Percentiles rank a stretch among this genome's conserved stretches.
phyloP scores from a whole-genome alignment of 805 yeast genomes.

The Metschnikowia corniflorae region DNA sequence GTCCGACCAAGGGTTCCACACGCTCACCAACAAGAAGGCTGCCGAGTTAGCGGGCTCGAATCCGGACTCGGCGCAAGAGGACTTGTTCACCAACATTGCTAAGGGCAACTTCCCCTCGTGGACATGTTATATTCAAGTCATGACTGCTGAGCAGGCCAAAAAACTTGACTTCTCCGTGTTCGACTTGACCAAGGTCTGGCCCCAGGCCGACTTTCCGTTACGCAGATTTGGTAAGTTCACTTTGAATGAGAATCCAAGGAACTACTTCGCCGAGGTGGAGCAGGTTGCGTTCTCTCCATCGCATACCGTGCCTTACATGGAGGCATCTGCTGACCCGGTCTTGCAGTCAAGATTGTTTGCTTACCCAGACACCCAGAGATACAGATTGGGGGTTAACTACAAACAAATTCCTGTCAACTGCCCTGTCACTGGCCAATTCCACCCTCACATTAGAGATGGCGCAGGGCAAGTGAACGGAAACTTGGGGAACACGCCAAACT shows the following conservation, averaged over 20 bases:
- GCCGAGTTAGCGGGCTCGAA: constrained; percentile 64
- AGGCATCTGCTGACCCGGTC: constrained; percentile 81
- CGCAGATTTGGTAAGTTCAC: constrained; percentile 79
- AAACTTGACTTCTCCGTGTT: constrained; percentile 75
- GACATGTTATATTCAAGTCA: constrained; percentile 81
- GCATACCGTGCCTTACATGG: constrained; percentile 77
- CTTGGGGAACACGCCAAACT: constrained; percentile 75
- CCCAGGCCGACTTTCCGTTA: constrained; percentile 80
- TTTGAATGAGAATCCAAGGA: constrained; percentile 78
- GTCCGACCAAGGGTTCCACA: constrained; percentile 58
- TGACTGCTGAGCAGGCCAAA: constrained; percentile 80
- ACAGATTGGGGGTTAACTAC: constrained; percentile 75
- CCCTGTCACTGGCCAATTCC: constrained; percentile 51
- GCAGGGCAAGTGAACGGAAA: constrained; percentile 59
- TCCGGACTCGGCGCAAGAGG: constrained; percentile 81
- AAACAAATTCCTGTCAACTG: constrained; percentile 87
- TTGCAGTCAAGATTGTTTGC: constrained; percentile 78
- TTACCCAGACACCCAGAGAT: constrained; percentile 82
- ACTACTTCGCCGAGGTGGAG: constrained; percentile 84
- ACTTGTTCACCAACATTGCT: constrained; percentile 74
- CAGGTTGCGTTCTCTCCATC: constrained; percentile 86
- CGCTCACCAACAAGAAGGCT: constrained; percentile 63
- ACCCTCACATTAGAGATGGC: constrained; percentile 83
- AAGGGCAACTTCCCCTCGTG: constrained; percentile 77
- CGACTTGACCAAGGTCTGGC: constrained; percentile 92